Conservation (phyloP, 192 early-diverging fungal species). For the Podila minutissima region DNA sequence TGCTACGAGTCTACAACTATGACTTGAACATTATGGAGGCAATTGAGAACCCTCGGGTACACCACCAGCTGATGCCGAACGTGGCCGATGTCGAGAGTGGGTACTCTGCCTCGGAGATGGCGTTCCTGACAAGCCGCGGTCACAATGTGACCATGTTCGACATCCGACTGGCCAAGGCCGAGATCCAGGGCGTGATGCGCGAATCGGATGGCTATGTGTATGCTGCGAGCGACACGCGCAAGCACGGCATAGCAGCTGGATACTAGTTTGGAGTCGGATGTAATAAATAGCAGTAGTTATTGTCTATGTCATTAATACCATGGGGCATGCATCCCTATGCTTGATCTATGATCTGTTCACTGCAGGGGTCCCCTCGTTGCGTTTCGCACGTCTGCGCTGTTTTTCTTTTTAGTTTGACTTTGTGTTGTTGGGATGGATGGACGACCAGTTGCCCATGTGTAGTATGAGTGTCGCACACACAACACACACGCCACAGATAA, state of each 20-base stretch:
- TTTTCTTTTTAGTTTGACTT: background rate
- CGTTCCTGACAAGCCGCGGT: constrained; percentile 38
- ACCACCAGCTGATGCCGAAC: constrained; percentile 94
- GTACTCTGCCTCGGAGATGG: constrained; percentile 40
- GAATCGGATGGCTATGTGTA: constrained; percentile 54
- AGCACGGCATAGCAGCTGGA: constrained; percentile 71
- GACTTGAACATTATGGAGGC: constrained; percentile 73
- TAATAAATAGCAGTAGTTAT: too few species aligned
- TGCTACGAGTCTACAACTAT: constrained; percentile 83
- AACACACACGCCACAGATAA: too few species aligned
- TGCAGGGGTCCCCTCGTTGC: background rate
- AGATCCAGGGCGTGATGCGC: constrained; percentile 66
- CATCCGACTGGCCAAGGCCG: constrained; percentile 47
- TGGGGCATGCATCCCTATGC: too few species aligned
- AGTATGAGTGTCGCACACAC: too few species aligned
- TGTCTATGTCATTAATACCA: too few species aligned
- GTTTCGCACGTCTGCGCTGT: background rate
- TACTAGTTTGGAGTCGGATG: constrained; percentile 36
- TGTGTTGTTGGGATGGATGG: too few species aligned
- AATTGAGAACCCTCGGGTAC: constrained; percentile 77
- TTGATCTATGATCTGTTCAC: too few species aligned
- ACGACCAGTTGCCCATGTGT: too few species aligned
- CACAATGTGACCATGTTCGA: constrained; percentile 54
- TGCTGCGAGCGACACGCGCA: constrained; percentile 72
- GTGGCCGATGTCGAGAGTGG: constrained; percentile 34